Evolutionary conservation across 139 green algal species (phyloP), one percentile per base, ranked within the genome.

Genomic region (Mychonastes homosphaera): DNA sequence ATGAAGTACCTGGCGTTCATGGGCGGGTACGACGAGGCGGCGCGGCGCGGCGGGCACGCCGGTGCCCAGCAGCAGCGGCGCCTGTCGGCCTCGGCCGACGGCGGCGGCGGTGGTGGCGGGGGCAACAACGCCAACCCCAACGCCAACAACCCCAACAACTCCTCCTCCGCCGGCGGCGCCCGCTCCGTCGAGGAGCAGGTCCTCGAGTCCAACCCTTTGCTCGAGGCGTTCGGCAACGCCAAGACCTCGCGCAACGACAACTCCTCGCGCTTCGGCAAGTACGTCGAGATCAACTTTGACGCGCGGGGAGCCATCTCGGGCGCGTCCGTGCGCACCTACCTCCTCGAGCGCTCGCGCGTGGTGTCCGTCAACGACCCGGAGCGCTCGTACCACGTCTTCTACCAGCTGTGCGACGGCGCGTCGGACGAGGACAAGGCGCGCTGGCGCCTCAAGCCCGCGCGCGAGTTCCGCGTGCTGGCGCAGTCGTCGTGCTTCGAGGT

Each of bases 201-300:
- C 40, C 73, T 97, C 43, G 90, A 98, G 72, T 94, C 81, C 27
- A 99, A 98, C 69, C 92, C 92, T 9, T 67, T 99, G 58, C 76
- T 99, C 58, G 92, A 99, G 63, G 90, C 92, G 0, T 99, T 99
- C 77, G 92, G 92, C 21, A 99, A 99, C 66, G 92, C 92, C 36
- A 98, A 98, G 71, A 99, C 92, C 2, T 82, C 94, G 39, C 77
- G 90, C 40, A 98, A 99, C 71, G 84, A 98, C 75, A 99, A 99
- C 80, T 94, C 80, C 2, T 93, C 79, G 8, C 84, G 92, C n/a
- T 99, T 99, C 64, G 92, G 92, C 12, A 99, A 99, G 78, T 99
- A 96, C 67, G 84, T 95, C 28, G 92, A 99, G 73, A 94, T 99
- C 62, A 92, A 98, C 66, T 99, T 99, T 79, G 84, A 88, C 73